A percentile compares a stretch with the other conserved stretches of the same genome.
These are phyloP conservation scores for Thuidium tamariscinum DNA, from an alignment of 225 moss, liverwort and hornwort genomes.

Conservation along the genomic window DNA sequence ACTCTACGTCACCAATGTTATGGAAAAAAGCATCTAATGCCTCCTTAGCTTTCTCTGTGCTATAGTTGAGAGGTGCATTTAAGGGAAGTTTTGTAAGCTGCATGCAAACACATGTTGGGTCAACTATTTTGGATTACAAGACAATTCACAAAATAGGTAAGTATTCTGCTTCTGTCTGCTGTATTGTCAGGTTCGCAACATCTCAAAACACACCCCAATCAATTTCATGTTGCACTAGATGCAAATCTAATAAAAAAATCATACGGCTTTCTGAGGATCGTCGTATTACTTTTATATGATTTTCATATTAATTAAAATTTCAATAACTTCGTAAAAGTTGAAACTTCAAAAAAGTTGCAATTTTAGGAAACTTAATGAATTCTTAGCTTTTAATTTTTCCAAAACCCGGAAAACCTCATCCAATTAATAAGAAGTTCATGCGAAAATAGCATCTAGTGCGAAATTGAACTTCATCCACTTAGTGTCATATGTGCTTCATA, in stretches of 20 bases:
- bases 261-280: background rate
- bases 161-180: background rate
- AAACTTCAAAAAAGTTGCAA: too few relatives aligned
- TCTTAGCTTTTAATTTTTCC: background rate
- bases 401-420: background rate
- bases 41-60: conserved; percentile 60
- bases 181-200: background rate
- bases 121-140: background rate
- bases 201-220: background rate
- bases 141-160: background rate
- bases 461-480: background rate
- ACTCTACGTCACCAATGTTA: conserved; percentile 85
- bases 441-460: background rate
- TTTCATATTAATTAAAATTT: background rate
- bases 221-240: background rate
- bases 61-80: conserved; percentile 55
- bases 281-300: background rate
- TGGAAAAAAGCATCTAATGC: conserved; percentile 81
- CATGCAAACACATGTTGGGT: background rate
- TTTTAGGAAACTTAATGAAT: background rate
- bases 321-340: background rate
- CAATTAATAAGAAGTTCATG: background rate
- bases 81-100: conserved; percentile 78
- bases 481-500: background rate
- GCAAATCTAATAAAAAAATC: background rate